Base-by-base conservation (phyloP, 164 flowering plant genomes). In the Dillenia turbinata region DNA sequence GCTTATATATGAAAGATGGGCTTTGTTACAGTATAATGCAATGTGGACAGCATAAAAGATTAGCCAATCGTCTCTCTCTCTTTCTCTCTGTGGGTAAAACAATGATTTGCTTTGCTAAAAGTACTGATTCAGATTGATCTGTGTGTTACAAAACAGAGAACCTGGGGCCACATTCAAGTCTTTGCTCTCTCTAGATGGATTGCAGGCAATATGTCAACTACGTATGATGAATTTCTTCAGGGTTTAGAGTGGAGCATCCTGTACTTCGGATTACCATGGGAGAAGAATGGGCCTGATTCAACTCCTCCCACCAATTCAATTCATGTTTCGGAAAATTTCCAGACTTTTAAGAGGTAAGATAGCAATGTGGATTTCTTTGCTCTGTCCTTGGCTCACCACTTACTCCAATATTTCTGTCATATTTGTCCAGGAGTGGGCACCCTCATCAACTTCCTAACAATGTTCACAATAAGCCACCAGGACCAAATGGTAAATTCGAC, bases 131-230 rank as follows among this genome's bases (percentile, higher is more conserved):
- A 33, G 40, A 33, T 33, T 33, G 40, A 33, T 26, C 40, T 26
- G 40, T 26, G 40, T 26, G 40, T 2, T 26, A 26, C 40, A 26
- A 26, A 26, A 26, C 85, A 94, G 98, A 87, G 97, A 84, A 82
- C 70, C 51, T 85, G 83, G 40, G 76, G 87, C 74, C 86, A 94
- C 77, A 78, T 94, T 73, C 98, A 94, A 76, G 76, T 90, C 10
- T 94, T 89, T 75, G 96, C 98, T 52, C 69, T 90, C n/a, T 89
- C 96, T 22, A 77, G 86, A 79, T 90, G 96, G 96, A 72, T 94
- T 69, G 74, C 83, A 46, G 88, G 85, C 46, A 74, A 75, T 7
- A 54, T 85, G 66, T 97, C 97, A 5, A 75, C 87, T 40, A 91
- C 90, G 61, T 94, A 83, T 67, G 82, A 80, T 63, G 97, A 90